These are phyloP conservation scores for Paraglomus brasilianum DNA, from an alignment of 192 early-diverging fungal species.

Conservation along the genomic window DNA sequence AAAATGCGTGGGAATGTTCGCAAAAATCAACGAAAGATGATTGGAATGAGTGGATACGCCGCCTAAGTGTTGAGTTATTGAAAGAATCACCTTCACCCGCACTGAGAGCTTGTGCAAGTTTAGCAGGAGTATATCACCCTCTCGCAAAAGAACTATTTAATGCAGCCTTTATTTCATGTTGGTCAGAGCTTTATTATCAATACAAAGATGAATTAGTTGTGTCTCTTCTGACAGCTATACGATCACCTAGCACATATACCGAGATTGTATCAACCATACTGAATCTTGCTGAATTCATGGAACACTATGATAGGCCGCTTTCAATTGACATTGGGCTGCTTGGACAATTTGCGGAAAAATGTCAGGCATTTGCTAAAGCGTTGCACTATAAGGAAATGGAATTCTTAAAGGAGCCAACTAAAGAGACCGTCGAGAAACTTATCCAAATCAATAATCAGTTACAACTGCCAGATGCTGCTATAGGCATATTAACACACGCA, in stretches of 20 bases:
- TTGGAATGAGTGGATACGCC: slow-evolving; percentile 94
- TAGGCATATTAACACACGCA: slow-evolving; percentile 90
- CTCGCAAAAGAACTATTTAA: slow-evolving; percentile 92
- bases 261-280: slow-evolving; percentile 90
- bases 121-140: slow-evolving; percentile 78
- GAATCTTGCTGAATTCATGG: slow-evolving; percentile 98
- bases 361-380: slow-evolving; percentile 97
- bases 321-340: slow-evolving; percentile 91
- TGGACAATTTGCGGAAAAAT: slow-evolving; percentile 85
- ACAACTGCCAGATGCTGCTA: slow-evolving; percentile 94
- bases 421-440: slow-evolving; percentile 84
- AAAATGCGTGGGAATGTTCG: slow-evolving; percentile 83
- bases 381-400: slow-evolving; percentile 97
- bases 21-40: slow-evolving; percentile 89
- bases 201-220: slow-evolving; percentile 86
- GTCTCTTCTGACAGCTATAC: slow-evolving; percentile 79
- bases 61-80: slow-evolving; percentile 86
- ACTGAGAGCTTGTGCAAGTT: slow-evolving; percentile 81
- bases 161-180: slow-evolving; percentile 95
- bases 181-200: slow-evolving; percentile 86
- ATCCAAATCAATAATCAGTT: slow-evolving; percentile 94
- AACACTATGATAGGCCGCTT: slow-evolving; percentile 93
- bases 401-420: slow-evolving; percentile 79
- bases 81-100: slow-evolving; percentile 97
- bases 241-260: slow-evolving; percentile 79